A percentile compares a stretch with the other conserved stretches of the same genome.
Conservation (phyloP, 352 stramenopile genomes). For the Phytophthora cryptogea region DNA sequence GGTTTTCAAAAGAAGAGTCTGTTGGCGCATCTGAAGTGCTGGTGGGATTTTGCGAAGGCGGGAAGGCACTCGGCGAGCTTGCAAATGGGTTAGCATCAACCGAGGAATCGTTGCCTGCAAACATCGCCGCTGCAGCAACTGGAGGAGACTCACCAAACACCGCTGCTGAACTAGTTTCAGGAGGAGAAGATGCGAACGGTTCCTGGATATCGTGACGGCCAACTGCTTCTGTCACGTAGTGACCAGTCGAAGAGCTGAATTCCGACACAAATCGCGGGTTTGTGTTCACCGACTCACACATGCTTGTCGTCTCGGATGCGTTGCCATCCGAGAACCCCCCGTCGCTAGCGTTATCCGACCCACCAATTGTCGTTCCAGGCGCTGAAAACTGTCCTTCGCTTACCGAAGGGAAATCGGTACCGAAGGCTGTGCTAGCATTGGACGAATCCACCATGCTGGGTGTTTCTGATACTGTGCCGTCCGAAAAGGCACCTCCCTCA, state of each 20-base stretch:
- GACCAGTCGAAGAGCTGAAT: slow-evolving; percentile 35
- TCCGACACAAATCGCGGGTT: slow-evolving; percentile 45
- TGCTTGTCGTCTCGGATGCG: slow-evolving; percentile 55
- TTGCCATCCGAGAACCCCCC: slow-evolving; percentile 64
- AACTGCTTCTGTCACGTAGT: slow-evolving; percentile 44
- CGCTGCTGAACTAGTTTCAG: slow-evolving; percentile 24
- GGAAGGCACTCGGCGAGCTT: slow-evolving; percentile 37
- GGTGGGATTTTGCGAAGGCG: slow-evolving; percentile 21
- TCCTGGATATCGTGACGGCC: slow-evolving; percentile 19
- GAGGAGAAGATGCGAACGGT: slow-evolving; percentile 31
- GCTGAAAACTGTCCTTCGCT: slow-evolving; percentile 73
- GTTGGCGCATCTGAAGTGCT: slow-evolving; percentile 9
- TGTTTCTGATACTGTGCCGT: slow-evolving; percentile 70
- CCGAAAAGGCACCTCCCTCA: slow-evolving; percentile 65
- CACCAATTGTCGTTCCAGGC: slow-evolving; percentile 62
- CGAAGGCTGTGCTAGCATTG: slow-evolving; percentile 77
- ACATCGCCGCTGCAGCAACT: slow-evolving; percentile 19
- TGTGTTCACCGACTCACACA: slow-evolving; percentile 51
- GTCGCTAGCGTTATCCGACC: slow-evolving; percentile 63
- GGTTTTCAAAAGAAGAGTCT: slow-evolving; percentile 18
- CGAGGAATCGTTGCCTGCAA: slow-evolving; percentile 27
- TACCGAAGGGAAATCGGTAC: slow-evolving; percentile 75
- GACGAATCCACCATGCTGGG: slow-evolving; percentile 74
- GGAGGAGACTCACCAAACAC: slow-evolving; percentile 25
- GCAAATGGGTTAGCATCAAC: slow-evolving; percentile 54